A percentile compares a stretch with the other conserved stretches of the same genome.
Conservation (phyloP, 73 alveolate genomes). For the Tetrahymena borealis region DNA sequence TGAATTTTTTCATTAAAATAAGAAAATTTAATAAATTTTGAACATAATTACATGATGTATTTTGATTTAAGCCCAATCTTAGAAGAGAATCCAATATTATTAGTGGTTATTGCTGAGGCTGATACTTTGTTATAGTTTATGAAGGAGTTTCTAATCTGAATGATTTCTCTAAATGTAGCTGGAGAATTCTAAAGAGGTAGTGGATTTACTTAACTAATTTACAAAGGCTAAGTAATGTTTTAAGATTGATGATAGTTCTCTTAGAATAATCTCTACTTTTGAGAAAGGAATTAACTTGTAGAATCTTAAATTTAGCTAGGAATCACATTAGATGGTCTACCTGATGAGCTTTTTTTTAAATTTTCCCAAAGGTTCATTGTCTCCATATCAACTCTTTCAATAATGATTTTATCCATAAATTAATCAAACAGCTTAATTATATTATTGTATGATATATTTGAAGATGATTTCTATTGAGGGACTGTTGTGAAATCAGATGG, state of each 20-base stretch:
- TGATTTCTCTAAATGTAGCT: background rate
- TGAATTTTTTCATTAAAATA: background rate
- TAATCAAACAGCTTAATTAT: background rate
- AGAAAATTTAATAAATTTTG: background rate
- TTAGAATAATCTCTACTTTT: background rate
- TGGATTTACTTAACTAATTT: background rate
- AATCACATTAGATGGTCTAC: background rate
- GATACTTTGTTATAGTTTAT: background rate
- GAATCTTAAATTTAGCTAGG: background rate
- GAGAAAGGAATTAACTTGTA: background rate
- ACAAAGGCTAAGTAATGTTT: background rate
- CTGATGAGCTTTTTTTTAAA: background rate
- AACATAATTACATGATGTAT: background rate
- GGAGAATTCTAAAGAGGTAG: background rate
- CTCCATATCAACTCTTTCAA: background rate
- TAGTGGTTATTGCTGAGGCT: background rate
- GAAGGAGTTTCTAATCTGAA: background rate
- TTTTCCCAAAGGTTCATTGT: background rate
- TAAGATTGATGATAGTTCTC: background rate
- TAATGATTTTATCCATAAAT: background rate
- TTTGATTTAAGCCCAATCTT: background rate
- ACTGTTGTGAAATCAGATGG: background rate
- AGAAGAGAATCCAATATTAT: background rate
- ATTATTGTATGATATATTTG: background rate
- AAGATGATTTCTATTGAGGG: background rate